phyloP scores from a whole-genome alignment of 805 yeast species.

The Kluyveromyces lactis region DNA sequence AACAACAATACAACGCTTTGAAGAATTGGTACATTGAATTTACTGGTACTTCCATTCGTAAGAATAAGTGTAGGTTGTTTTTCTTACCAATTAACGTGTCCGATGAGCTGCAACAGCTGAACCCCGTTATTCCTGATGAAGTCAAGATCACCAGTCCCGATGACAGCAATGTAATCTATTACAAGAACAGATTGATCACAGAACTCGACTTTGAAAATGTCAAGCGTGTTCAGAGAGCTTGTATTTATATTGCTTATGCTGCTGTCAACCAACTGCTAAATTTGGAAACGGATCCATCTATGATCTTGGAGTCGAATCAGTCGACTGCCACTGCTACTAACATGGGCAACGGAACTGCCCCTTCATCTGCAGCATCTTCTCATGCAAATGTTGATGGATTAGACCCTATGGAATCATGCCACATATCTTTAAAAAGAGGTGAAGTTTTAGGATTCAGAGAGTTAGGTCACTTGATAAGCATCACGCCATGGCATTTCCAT shows the following conservation, averaged over 20 bases:
- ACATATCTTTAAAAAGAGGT: constrained; percentile 45
- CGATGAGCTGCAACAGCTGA: constrained; percentile 19
- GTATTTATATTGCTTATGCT: constrained; percentile 19
- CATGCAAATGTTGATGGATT: not conserved
- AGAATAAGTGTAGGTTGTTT: constrained; percentile 16
- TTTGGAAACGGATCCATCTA: constrained; percentile 13
- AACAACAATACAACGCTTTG: constrained; percentile 15
- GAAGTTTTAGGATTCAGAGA: constrained; percentile 81
- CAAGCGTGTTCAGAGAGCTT: constrained; percentile 18
- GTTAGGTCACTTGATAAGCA: constrained; percentile 72
- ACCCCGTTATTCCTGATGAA: constrained; percentile 17
- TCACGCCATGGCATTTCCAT: constrained; percentile 91
- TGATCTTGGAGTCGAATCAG: not conserved
- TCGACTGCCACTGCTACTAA: constrained; percentile 1
- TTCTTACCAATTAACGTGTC: constrained; percentile 20
- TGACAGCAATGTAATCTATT: constrained; percentile 14
- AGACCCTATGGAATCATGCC: constrained; percentile 12
- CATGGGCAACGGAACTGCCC: constrained; percentile 1
- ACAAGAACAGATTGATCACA: constrained; percentile 19
- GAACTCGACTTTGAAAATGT: constrained; percentile 19
- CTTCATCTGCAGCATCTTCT: not conserved
- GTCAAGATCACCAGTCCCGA: constrained; percentile 13
- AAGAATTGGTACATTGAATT: constrained; percentile 16
- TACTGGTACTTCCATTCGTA: constrained; percentile 21
- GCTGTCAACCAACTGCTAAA: constrained; percentile 17